phyloP scores from a whole-genome alignment of 345 rosid species.

The Cardamine occulta region DNA sequence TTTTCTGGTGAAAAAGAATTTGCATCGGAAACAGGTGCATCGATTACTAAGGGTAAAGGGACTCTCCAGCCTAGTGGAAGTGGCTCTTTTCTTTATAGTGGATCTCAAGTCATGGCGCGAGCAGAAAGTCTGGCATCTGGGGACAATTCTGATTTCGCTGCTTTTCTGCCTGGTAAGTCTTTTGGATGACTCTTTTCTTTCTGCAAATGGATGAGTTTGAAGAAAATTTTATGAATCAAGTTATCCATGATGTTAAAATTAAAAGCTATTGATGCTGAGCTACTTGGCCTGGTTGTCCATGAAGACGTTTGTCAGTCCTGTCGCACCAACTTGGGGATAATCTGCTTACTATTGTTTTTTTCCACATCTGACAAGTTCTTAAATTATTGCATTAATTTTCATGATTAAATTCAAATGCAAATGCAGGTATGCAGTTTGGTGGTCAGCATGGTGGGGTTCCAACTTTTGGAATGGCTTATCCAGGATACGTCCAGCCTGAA shows the following conservation, averaged over 20 bases:
- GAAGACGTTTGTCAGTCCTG: not conserved
- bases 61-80: conserved; percentile 64
- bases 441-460: conserved; percentile 98
- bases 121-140: conserved; percentile 65
- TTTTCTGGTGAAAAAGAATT: conserved; percentile 63
- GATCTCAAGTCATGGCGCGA: conserved; percentile 72
- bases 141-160: conserved; percentile 79
- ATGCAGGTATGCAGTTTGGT: conserved; percentile 80
- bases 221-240: not conserved
- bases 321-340: not conserved
- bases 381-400: not conserved
- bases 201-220: not conserved
- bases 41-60: conserved; percentile 70
- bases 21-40: conserved; percentile 58
- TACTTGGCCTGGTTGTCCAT: conserved; percentile 12
- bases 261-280: conserved; percentile 13
- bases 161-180: conserved; percentile 82
- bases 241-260: conserved; percentile 9
- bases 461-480: conserved; percentile 97
- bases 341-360: conserved; percentile 1
- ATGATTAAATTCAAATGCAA: conserved; percentile 10
- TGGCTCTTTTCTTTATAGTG: conserved; percentile 69
- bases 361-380: conserved; percentile 4
- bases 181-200: conserved; percentile 16
- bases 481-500: conserved; percentile 64